Conservation (phyloP, 305 asterid genomes). For the Solanum aculeatissimum region DNA sequence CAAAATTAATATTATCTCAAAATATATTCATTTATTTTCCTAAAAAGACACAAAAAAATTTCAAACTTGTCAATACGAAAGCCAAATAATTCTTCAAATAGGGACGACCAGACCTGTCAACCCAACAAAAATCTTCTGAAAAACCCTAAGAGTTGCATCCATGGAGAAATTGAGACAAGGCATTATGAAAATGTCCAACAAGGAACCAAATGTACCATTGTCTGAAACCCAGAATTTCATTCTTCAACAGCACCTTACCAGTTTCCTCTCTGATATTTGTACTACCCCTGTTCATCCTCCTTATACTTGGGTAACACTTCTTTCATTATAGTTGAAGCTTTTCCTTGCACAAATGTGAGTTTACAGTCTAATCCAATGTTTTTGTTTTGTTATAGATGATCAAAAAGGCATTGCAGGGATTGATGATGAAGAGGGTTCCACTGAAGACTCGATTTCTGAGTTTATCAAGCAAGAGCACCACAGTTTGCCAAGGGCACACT, state of each 20-base stretch:
- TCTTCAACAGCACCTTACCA: slow-evolving; percentile 21
- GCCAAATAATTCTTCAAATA: too few species aligned
- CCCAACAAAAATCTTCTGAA: background rate
- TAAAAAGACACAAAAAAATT: too few species aligned
- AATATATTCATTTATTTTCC: too few species aligned
- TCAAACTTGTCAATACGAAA: too few species aligned
- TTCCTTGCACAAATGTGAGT: background rate
- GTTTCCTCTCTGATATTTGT: slow-evolving; percentile 13
- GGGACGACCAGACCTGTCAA: background rate
- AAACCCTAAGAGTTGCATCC: background rate
- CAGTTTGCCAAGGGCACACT: slow-evolving; percentile 13
- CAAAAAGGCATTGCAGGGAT: slow-evolving; percentile 23
- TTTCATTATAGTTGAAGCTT: background rate
- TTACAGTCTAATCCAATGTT: too few species aligned
- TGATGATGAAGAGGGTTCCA: slow-evolving; percentile 36
- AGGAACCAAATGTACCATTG: slow-evolving; percentile 9
- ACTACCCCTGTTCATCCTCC: slow-evolving; percentile 50
- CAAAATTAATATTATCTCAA: too few species aligned
- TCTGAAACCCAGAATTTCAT: slow-evolving; percentile 6
- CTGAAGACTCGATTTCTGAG: slow-evolving; percentile 30
- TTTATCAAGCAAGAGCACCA: slow-evolving; percentile 18
- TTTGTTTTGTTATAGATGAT: slow-evolving; percentile 36
- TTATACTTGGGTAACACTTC: slow-evolving; percentile 24
- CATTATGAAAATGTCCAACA: slow-evolving; percentile 15
- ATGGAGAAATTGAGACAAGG: slow-evolving; percentile 19